Evolutionary conservation across 345 rosid species (phyloP).

Genomic region (Luvunga scandens): DNA sequence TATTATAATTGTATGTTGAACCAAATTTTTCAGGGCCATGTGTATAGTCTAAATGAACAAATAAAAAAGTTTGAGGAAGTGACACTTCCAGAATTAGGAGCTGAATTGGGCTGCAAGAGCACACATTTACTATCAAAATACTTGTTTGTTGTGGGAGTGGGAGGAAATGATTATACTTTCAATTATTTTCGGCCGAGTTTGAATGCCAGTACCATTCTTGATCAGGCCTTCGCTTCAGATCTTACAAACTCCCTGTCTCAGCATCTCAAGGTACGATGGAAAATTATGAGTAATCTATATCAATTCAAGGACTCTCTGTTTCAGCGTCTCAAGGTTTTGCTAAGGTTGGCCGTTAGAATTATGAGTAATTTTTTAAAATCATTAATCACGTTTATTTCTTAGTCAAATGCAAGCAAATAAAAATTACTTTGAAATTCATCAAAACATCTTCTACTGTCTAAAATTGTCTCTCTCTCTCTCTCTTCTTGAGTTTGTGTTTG

Average conservation of each 20-base stretch:
- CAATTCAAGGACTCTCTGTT: no score
- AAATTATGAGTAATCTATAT: no score
- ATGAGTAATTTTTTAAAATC: background rate
- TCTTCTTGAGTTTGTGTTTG: no score
- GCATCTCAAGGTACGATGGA: constrained; percentile 39
- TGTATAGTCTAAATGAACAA: constrained; percentile 48
- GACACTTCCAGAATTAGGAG: constrained; percentile 38
- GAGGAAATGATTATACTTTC: constrained; percentile 67
- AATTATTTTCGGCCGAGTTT: constrained; percentile 41
- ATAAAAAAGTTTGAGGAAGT: constrained; percentile 41
- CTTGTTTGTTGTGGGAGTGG: constrained; percentile 51
- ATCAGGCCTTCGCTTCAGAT: constrained; percentile 36
- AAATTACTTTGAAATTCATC: no score
- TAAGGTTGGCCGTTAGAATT: background rate
- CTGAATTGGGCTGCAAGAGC: constrained; percentile 17
- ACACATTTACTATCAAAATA: constrained; percentile 22
- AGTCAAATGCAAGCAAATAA: background rate
- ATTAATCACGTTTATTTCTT: no score
- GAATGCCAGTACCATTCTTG: constrained; percentile 20
- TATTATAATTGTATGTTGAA: background rate
- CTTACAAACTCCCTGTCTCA: constrained; percentile 39
- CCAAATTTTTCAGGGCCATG: constrained; percentile 39
- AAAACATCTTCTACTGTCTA: background rate
- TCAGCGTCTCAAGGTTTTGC: no score
- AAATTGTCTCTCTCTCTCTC: no score